Percentiles rank a stretch among this genome's conserved stretches.
phyloP scores from a whole-genome alignment of 1,284 basidiomycete genomes.

The Peniophora sp. region DNA sequence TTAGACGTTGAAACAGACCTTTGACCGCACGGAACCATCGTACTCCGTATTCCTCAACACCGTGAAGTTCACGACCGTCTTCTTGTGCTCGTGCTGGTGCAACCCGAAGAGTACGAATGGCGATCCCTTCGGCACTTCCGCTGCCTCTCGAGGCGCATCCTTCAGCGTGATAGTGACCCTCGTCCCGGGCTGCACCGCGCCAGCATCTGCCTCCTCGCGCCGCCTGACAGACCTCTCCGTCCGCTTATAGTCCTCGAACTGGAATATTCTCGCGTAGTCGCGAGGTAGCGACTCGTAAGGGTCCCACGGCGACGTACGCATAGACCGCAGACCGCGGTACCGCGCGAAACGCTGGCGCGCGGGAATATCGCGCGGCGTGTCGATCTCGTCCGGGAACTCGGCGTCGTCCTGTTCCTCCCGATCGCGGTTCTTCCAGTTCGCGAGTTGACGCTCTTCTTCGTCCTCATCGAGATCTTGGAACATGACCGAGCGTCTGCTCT shows the following conservation, averaged over 20 bases:
- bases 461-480: conserved; percentile 78
- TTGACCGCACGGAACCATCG: conserved; percentile 80
- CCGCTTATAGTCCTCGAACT: conserved; percentile 91
- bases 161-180: conserved; percentile 71
- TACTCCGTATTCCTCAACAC: conserved; percentile 96
- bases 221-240: conserved; percentile 74
- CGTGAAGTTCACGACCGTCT: conserved; percentile 88
- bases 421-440: conserved; percentile 58
- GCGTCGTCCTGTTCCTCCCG: conserved; percentile 74
- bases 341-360: conserved; percentile 88
- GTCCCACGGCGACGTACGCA: conserved; percentile 96
- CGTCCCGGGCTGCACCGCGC: conserved; percentile 69
- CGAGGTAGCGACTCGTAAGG: conserved; percentile 92
- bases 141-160: conserved; percentile 57
- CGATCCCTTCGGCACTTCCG: conserved; percentile 21
- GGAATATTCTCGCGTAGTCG: conserved; percentile 94
- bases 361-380: conserved; percentile 86
- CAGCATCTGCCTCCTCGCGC: conserved; percentile 51
- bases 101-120: conserved; percentile 80
- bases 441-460: conserved; percentile 78
- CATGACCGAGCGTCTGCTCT: conserved; percentile 44
- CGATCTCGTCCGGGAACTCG: conserved; percentile 95
- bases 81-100: conserved; percentile 94
- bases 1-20: conserved; percentile 60
- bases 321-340: conserved; percentile 86